Conservation (phyloP, 2,329 filamentous ascomycete genomes). For the Ophiostoma australiae region DNA sequence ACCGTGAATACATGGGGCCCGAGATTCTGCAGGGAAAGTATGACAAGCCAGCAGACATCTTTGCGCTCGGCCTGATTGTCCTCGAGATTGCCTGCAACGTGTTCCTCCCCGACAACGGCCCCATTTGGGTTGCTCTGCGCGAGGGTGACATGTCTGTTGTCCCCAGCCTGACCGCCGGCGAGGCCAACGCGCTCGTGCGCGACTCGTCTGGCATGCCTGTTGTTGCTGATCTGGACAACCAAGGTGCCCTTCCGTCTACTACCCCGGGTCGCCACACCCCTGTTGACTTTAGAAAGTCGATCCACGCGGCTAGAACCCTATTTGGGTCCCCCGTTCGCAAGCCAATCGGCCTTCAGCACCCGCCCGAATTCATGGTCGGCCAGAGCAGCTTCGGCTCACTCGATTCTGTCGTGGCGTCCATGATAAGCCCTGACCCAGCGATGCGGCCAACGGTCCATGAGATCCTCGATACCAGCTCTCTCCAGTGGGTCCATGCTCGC, state of each 20-base stretch:
- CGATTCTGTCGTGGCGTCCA: conserved; percentile 77
- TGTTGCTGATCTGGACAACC: conserved; percentile 30
- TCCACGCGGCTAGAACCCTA: conserved; percentile 37
- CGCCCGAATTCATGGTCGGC: conserved; percentile 87
- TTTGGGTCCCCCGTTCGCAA: conserved; percentile 45
- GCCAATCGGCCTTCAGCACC: conserved; percentile 48
- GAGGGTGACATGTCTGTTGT: conserved; percentile 86
- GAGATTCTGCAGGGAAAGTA: conserved; percentile 83
- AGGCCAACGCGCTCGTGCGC: conserved; percentile 62
- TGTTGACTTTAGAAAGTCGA: conserved; percentile 18
- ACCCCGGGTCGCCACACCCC: conserved; percentile 17
- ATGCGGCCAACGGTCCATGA: conserved; percentile 70
- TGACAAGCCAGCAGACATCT: conserved; percentile 89
- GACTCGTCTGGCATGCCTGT: conserved; percentile 70
- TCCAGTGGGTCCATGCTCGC: conserved; percentile 73
- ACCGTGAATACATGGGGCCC: conserved; percentile 92
- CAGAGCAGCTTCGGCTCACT: conserved; percentile 66
- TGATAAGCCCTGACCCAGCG: conserved; percentile 72
- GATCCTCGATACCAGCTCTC: conserved; percentile 65
- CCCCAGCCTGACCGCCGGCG: conserved; percentile 79
- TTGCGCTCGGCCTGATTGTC: conserved; percentile 89
- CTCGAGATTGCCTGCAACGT: conserved; percentile 94
- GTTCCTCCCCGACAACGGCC: conserved; percentile 85
- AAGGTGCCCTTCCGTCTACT: conserved; percentile 22
- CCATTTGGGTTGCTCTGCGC: conserved; percentile 83